A percentile compares a stretch with the other conserved stretches of the same genome.
Conservation (phyloP, 805 yeast species). For the Cyberlindnera mycetangii region DNA sequence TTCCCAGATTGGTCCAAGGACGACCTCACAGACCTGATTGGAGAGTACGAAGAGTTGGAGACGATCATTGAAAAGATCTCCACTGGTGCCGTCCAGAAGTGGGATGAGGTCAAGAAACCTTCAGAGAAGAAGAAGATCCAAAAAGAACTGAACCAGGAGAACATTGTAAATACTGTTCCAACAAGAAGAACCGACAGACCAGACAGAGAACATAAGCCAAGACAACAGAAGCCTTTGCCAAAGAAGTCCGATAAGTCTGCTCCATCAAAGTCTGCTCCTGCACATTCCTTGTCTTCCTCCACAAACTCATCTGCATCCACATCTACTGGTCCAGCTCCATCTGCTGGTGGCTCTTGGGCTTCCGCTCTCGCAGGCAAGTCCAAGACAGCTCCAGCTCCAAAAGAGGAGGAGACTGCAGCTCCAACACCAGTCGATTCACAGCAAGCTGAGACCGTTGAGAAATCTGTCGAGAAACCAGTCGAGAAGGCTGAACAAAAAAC, state of each 20-base stretch:
- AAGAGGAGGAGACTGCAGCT: background rate
- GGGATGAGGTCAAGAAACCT: conserved; percentile 86
- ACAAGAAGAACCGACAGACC: conserved; percentile 13
- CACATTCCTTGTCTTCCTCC: conserved; percentile 14
- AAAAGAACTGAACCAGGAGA: conserved; percentile 20
- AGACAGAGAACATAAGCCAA: conserved; percentile 18
- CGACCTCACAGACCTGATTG: conserved; percentile 72
- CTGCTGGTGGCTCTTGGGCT: conserved; percentile 30
- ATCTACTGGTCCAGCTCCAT: conserved; percentile 12
- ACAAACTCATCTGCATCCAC: conserved; percentile 17
- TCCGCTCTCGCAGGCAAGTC: conserved; percentile 27
- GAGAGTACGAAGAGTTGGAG: conserved; percentile 76
- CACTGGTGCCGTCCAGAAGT: conserved; percentile 83
- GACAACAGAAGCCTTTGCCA: conserved; percentile 21
- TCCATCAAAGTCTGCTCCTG: conserved; percentile 10
- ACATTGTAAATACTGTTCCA: conserved; percentile 17
- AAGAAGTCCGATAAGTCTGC: conserved; percentile 16
- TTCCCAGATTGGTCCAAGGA: conserved; percentile 94
- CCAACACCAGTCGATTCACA: background rate
- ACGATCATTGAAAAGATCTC: conserved; percentile 83
- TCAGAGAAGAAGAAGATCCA: conserved; percentile 53
- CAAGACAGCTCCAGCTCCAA: conserved; percentile 6
- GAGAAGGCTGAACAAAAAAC: conserved; percentile 6
- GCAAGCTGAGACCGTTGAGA: conserved; percentile 7
- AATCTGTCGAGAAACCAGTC: background rate